phyloP scores from a whole-genome alignment of 306 rosid species.

The Acacia crassicarpa region DNA sequence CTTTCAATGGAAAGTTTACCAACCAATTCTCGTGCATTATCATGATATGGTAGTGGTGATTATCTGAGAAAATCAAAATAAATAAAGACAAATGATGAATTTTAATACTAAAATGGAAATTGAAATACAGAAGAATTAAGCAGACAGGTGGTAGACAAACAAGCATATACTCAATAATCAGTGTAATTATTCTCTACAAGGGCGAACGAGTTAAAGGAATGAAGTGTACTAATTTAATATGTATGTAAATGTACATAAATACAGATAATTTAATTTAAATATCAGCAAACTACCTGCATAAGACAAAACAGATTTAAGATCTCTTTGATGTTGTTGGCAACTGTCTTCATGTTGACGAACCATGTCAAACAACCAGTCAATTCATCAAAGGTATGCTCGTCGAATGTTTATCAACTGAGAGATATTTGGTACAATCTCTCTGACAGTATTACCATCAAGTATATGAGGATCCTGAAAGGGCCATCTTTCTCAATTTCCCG shows the following conservation, averaged over 20 bases:
- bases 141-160: neutral
- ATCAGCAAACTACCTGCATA: neutral
- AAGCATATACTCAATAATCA: neutral
- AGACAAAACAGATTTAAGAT: neutral
- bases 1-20: conserved; percentile 70
- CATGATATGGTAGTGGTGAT: conserved; percentile 63
- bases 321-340: conserved; percentile 1
- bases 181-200: neutral
- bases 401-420: conserved; percentile 9
- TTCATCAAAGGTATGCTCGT: conserved; percentile 4
- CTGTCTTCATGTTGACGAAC: conserved; percentile 13
- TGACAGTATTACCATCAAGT: neutral
- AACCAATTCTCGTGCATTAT: conserved; percentile 63
- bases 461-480: neutral
- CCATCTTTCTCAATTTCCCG: conserved; percentile 15
- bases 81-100: conserved; percentile 12
- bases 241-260: neutral
- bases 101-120: neutral
- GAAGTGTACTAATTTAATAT: neutral
- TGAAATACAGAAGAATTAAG: neutral
- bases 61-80: conserved; percentile 52
- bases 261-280: neutral
- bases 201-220: neutral
- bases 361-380: neutral
- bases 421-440: neutral